Conservation (phyloP, 495 filamentous ascomycete genomes). For the Podospora appendiculata region DNA sequence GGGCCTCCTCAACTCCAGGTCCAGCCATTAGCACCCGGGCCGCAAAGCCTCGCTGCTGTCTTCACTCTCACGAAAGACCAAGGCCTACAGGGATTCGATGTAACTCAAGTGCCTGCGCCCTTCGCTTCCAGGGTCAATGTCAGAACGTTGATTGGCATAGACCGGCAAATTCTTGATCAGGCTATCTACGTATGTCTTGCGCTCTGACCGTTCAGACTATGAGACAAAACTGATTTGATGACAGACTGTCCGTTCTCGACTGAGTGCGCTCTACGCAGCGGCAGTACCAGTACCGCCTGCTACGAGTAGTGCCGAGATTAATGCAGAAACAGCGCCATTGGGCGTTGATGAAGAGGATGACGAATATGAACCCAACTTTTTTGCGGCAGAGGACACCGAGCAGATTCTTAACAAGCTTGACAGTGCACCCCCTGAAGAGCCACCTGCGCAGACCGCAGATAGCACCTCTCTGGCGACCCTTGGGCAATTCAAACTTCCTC, state of each 20-base stretch:
- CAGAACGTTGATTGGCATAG: slow-evolving; percentile 56
- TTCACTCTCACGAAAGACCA: slow-evolving; percentile 76
- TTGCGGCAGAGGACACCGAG: slow-evolving; percentile 61
- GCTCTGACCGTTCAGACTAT: too few relatives aligned
- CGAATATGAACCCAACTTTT: slow-evolving; percentile 82
- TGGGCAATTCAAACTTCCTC: slow-evolving; percentile 64
- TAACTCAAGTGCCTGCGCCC: slow-evolving; percentile 63
- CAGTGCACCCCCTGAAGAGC: slow-evolving; percentile 47
- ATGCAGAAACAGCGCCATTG: slow-evolving; percentile 39
- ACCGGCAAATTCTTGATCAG: slow-evolving; percentile 54
- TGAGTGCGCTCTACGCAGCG: slow-evolving; percentile 21
- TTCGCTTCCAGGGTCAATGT: slow-evolving; percentile 71
- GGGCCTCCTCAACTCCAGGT: slow-evolving; percentile 39
- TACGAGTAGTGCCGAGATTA: slow-evolving; percentile 24
- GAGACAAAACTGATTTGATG: too few relatives aligned
- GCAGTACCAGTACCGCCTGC: slow-evolving; percentile 5
- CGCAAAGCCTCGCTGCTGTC: slow-evolving; percentile 66
- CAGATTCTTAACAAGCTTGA: slow-evolving; percentile 66
- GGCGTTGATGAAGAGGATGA: slow-evolving; percentile 67
- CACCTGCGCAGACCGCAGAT: slow-evolving; percentile 19
- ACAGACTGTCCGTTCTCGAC: slow-evolving; percentile 33
- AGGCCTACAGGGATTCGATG: slow-evolving; percentile 71
- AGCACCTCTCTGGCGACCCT: slow-evolving; percentile 45
- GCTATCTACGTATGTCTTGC: slow-evolving; percentile 53
- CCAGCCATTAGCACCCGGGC: slow-evolving; percentile 63